Evolutionary conservation across 108 stramenopile species (phyloP).

Genomic region (Epithemia pelagica): DNA sequence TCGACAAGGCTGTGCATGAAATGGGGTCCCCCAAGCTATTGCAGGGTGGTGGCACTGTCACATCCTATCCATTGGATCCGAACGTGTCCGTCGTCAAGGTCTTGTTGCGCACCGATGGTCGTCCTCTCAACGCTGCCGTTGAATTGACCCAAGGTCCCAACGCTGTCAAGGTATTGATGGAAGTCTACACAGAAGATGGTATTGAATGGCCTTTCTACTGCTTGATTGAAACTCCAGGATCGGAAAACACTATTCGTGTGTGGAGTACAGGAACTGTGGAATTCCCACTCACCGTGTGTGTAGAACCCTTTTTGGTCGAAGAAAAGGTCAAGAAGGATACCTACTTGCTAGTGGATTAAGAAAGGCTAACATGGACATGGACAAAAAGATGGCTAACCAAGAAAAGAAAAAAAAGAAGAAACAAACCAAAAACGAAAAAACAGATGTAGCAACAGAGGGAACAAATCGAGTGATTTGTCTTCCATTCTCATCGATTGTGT

Average conservation of each 20-base stretch:
- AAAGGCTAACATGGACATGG: neutral
- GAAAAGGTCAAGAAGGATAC: neutral
- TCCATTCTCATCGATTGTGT: too few species aligned
- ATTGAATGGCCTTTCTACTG: conserved; percentile 76
- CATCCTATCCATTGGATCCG: conserved; percentile 64
- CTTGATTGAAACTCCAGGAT: conserved; percentile 72
- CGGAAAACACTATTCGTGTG: conserved; percentile 72
- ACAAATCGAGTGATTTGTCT: too few species aligned
- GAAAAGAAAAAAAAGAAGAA: too few species aligned
- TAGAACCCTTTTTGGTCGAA: conserved; percentile 21
- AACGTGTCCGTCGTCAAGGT: conserved; percentile 61
- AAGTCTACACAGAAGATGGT: conserved; percentile 80
- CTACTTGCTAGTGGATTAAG: neutral
- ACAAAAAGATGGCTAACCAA: too few species aligned
- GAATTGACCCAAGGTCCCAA: conserved; percentile 81
- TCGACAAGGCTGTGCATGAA: neutral
- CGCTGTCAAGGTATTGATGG: conserved; percentile 82
- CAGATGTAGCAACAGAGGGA: too few species aligned
- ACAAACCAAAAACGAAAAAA: too few species aligned
- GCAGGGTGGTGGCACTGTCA: conserved; percentile 67
- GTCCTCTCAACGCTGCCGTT: conserved; percentile 72
- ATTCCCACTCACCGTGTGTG: conserved; percentile 68
- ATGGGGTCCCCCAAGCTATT: conserved; percentile 26
- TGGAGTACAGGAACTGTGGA: conserved; percentile 78
- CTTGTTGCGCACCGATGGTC: conserved; percentile 65